Evolutionary conservation across 331 rosid genomes (phyloP).

Genomic region (Dryas integrifolia): DNA sequence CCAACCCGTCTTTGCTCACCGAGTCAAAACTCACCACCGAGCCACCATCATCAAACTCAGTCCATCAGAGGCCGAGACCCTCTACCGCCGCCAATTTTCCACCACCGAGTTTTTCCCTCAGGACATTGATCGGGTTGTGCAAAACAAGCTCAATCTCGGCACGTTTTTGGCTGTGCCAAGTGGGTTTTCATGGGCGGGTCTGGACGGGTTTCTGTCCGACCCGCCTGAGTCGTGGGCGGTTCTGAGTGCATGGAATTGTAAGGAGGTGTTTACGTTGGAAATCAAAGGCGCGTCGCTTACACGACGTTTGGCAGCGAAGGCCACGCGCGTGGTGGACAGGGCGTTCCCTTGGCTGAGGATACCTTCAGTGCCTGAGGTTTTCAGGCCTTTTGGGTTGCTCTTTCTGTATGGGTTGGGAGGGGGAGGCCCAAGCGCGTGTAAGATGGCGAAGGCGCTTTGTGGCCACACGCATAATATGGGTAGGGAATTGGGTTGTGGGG

Average conservation of each 20-base stretch:
- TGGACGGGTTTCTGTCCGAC: constrained; percentile 4
- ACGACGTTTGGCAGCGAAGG: constrained; percentile 12
- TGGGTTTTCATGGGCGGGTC: constrained; percentile 15
- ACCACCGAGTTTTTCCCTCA: constrained; percentile 33
- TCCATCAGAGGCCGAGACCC: constrained; percentile 8
- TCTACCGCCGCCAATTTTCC: constrained; percentile 36
- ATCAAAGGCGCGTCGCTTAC: constrained; percentile 24
- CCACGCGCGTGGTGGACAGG: constrained; percentile 25
- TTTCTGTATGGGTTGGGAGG: constrained; percentile 35
- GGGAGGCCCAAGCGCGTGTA: constrained; percentile 15
- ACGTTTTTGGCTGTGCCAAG: constrained; percentile 27
- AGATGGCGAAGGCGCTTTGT: constrained; percentile 19
- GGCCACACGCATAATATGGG: constrained; percentile 34
- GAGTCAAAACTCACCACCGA: constrained; percentile 8
- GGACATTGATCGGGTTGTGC: constrained; percentile 31
- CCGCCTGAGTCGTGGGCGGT: constrained; percentile 31
- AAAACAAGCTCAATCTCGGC: constrained; percentile 27
- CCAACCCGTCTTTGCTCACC: constrained; percentile 34
- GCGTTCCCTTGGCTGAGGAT: constrained; percentile 32
- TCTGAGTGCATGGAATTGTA: constrained; percentile 35
- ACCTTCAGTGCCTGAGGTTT: constrained; percentile 27
- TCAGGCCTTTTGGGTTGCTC: constrained; percentile 32
- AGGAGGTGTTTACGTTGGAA: constrained; percentile 25
- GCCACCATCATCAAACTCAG: constrained; percentile 24
- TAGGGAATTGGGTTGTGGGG: constrained; percentile 25